Conservation (phyloP, 306 rosid species). For the Lathyrus aphaca region DNA sequence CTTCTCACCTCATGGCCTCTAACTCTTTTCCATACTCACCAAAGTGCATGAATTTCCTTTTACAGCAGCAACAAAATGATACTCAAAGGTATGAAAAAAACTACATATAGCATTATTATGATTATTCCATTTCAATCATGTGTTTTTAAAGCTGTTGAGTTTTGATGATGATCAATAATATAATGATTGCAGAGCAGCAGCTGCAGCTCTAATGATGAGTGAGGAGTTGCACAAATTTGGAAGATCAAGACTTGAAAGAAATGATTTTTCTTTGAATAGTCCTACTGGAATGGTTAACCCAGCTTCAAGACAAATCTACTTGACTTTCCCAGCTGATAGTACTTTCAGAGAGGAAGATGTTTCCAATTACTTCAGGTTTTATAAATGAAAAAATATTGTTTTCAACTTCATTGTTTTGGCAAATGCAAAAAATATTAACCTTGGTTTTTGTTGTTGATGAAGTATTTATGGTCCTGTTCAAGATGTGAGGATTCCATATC, state of each 20-base stretch:
- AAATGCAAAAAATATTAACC: not conserved
- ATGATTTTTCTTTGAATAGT: conserved; percentile 65
- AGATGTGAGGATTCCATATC: conserved; percentile 98
- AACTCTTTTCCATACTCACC: conserved; percentile 76
- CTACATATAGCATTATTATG: not conserved
- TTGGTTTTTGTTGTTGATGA: conserved; percentile 24
- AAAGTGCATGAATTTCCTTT: conserved; percentile 70
- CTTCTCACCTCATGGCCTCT: conserved; percentile 89
- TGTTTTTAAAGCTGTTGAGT: not conserved
- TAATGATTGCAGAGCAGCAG: conserved; percentile 62
- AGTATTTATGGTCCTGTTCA: conserved; percentile 95
- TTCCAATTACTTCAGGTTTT: conserved; percentile 89
- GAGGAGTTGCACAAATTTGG: conserved; percentile 84
- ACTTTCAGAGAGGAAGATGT: conserved; percentile 98
- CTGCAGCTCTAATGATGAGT: conserved; percentile 79
- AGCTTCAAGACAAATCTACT: conserved; percentile 94
- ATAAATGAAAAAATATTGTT: not conserved
- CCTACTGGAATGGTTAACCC: conserved; percentile 72
- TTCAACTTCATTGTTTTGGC: conserved; percentile 3
- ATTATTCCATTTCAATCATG: conserved; percentile 9
- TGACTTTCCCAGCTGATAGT: conserved; percentile 98
- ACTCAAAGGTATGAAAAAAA: conserved; percentile 56
- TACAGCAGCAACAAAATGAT: conserved; percentile 83
- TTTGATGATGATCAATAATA: not conserved
- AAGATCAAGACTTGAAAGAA: conserved; percentile 70